These are phyloP conservation scores for Fagopyrum homotropicum DNA, from an alignment of 148 eudicot species.

Conservation along the genomic window DNA sequence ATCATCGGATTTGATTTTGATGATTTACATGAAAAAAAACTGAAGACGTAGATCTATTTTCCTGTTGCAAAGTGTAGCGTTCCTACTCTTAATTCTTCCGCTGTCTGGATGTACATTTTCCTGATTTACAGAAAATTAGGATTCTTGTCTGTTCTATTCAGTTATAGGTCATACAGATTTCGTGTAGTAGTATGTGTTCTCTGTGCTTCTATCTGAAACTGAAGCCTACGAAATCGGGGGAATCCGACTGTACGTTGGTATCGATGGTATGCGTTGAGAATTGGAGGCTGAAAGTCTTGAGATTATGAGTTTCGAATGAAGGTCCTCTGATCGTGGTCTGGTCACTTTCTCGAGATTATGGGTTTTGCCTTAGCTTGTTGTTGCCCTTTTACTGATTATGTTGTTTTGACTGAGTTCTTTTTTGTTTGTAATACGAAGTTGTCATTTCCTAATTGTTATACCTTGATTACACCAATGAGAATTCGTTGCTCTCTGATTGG, in stretches of 20 bases:
- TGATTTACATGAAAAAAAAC: not conserved
- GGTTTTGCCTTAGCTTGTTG: not conserved
- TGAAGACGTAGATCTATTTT: not conserved
- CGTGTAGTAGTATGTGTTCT: not conserved
- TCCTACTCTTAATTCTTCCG: not conserved
- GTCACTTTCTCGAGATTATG: not conserved
- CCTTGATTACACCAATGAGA: not conserved
- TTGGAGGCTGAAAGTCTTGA: not conserved
- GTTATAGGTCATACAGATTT: not conserved
- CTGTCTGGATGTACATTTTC: conserved; percentile 5
- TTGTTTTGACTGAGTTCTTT: not conserved
- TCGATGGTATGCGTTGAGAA: not conserved
- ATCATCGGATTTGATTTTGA: not conserved
- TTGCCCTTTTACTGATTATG: not conserved
- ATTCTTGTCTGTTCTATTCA: not conserved
- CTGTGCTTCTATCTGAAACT: not conserved
- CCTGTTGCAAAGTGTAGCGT: not conserved
- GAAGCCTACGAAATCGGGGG: not conserved
- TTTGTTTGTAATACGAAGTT: not conserved
- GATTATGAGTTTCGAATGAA: not conserved
- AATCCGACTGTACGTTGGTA: not conserved
- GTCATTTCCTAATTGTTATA: not conserved
- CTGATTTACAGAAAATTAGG: not conserved
- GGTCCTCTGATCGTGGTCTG: not conserved
- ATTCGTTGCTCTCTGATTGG: not conserved